Percentiles rank a stretch among this genome's conserved stretches.
Conservation (phyloP, 352 stramenopile genomes). For the Phytophthora boehmeriae region DNA sequence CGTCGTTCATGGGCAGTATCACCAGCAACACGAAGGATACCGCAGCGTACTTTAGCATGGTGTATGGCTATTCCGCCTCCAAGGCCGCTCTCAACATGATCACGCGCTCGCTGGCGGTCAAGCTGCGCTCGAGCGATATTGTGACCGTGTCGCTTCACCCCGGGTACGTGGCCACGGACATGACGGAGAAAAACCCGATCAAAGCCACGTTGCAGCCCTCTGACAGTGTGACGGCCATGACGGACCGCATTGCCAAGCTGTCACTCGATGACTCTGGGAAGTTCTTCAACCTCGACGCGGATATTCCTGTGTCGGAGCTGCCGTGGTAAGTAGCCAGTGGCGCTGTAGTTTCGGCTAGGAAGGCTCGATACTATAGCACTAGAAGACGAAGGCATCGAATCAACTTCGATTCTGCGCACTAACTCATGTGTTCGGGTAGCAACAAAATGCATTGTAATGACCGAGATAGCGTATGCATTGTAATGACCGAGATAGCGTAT, state of each 20-base stretch:
- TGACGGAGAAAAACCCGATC: slow-evolving; percentile 14
- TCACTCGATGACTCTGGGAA: slow-evolving; percentile 17
- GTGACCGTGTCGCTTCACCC: slow-evolving; percentile 23
- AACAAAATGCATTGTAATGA: no score
- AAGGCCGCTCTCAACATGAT: slow-evolving; percentile 71
- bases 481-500: no score
- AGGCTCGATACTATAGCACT: no score
- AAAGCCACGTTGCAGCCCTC: background rate
- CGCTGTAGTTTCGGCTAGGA: no score
- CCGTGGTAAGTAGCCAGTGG: slow-evolving; percentile 15
- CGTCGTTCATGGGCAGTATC: slow-evolving; percentile 49
- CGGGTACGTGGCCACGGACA: slow-evolving; percentile 38
- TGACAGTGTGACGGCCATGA: slow-evolving; percentile 22
- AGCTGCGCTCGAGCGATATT: slow-evolving; percentile 40
- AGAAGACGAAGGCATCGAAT: no score
- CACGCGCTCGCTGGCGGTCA: slow-evolving; percentile 34
- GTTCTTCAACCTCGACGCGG: slow-evolving; percentile 17
- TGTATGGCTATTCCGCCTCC: slow-evolving; percentile 59
- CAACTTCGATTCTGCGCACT: no score
- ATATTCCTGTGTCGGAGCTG: slow-evolving; percentile 7
- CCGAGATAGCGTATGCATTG: no score
- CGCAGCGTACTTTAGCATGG: slow-evolving; percentile 13
- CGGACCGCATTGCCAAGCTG: slow-evolving; percentile 10
- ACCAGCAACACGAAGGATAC: slow-evolving; percentile 26
- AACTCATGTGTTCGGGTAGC: no score